phyloP scores from a whole-genome alignment of 2,329 filamentous ascomycete genomes.

The Diaporthe sp. region DNA sequence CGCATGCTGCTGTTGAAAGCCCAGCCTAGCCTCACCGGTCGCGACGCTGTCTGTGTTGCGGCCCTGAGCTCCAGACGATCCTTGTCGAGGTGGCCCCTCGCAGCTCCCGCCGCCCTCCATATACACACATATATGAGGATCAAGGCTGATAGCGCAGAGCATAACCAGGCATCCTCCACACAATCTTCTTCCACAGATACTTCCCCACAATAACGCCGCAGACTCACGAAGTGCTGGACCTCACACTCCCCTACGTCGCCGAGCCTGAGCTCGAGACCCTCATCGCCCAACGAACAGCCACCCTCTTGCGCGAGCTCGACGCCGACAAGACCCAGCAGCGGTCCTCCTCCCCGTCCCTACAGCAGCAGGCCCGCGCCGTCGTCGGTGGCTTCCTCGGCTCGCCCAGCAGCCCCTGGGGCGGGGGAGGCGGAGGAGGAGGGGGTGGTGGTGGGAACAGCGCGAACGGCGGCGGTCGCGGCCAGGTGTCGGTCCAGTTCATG shows the following conservation, averaged over 20 bases:
- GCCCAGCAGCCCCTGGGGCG: not conserved
- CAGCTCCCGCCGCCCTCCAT: not conserved
- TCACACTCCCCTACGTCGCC: slow-evolving; percentile 89
- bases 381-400: slow-evolving; percentile 37
- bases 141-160: slow-evolving; percentile 30
- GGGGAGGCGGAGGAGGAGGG: slow-evolving; percentile 34
- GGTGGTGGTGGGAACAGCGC: not conserved
- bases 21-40: slow-evolving; percentile 1
- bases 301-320: slow-evolving; percentile 84
- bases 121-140: not conserved
- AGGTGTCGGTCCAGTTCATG: slow-evolving; percentile 92
- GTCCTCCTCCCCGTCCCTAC: slow-evolving; percentile 42
- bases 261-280: slow-evolving; percentile 93
- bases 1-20: not conserved
- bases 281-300: slow-evolving; percentile 87
- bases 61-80: no score
- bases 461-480: slow-evolving; percentile 73
- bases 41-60: not conserved
- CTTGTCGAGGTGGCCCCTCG: not conserved
- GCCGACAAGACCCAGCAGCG: slow-evolving; percentile 58
- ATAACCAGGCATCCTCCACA: slow-evolving; percentile 86
- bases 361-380: slow-evolving; percentile 37
- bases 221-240: slow-evolving; percentile 90
- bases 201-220: slow-evolving; percentile 88
- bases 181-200: slow-evolving; percentile 99